Evolutionary conservation across 1,284 basidiomycete genomes (phyloP).

Genomic region (Leccinum subrobustum): DNA sequence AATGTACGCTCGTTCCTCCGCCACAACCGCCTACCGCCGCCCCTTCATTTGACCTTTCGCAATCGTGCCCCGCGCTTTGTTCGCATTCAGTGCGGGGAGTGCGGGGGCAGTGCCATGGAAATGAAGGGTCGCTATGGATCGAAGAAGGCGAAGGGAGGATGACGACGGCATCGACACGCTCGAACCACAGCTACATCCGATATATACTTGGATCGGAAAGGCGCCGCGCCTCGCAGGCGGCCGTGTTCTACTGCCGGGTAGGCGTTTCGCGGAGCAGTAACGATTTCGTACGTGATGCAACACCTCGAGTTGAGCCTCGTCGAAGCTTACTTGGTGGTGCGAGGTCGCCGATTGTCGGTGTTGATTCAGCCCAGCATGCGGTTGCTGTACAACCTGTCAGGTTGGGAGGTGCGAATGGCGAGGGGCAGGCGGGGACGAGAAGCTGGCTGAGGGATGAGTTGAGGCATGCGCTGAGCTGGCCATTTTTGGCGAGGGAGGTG

Average conservation of each 20-base stretch:
- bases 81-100: not conserved
- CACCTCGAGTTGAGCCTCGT: not conserved
- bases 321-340: not conserved
- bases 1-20: not conserved
- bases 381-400: not conserved
- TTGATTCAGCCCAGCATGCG: not conserved
- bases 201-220: not conserved
- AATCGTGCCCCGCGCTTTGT: not conserved
- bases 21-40: not conserved
- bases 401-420: not conserved
- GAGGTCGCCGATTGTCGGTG: not conserved
- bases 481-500: not conserved
- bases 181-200: not conserved
- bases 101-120: not conserved
- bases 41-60: not conserved
- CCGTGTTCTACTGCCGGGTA: not conserved
- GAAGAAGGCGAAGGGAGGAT: not conserved
- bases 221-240: constrained; percentile 10
- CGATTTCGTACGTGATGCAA: not conserved
- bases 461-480: not conserved
- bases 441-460: not conserved
- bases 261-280: not conserved
- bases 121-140: not conserved
- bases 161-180: constrained; percentile 2
- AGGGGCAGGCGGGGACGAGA: not conserved